Evolutionary conservation across 495 filamentous ascomycete species (phyloP).

Genomic region (Pyrenula aspistea): DNA sequence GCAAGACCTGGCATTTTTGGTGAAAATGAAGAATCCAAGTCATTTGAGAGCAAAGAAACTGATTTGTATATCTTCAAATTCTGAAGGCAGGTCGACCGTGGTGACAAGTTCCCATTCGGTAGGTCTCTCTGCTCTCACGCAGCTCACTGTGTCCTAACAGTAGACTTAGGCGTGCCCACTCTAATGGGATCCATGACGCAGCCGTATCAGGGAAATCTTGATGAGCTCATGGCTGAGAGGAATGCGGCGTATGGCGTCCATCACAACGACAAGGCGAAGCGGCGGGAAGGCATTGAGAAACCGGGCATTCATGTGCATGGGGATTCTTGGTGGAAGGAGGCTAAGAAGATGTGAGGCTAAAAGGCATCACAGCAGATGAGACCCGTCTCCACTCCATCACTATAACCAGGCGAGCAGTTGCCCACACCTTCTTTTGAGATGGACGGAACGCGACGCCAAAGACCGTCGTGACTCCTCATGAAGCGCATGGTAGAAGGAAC

Average conservation of each 20-base stretch:
- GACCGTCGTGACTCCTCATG: too few relatives aligned
- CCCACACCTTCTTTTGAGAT: too few relatives aligned
- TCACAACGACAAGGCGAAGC: constrained; percentile 5
- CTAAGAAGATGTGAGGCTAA: neutral
- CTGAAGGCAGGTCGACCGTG: constrained; percentile 8
- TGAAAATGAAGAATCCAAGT: too few relatives aligned
- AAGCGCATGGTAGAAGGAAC: too few relatives aligned
- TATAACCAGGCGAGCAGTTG: too few relatives aligned
- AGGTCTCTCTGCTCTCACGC: neutral
- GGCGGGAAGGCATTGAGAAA: constrained; percentile 4
- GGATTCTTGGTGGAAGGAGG: constrained; percentile 1
- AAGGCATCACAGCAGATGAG: neutral
- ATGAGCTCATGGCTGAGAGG: constrained; percentile 3
- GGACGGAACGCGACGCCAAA: too few relatives aligned
- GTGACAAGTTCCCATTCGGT: constrained; percentile 4
- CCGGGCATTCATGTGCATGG: constrained; percentile 2
- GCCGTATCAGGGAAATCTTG: constrained; percentile 7
- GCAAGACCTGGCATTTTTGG: constrained; percentile 15
- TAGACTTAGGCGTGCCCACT: constrained; percentile 1
- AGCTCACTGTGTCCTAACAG: neutral
- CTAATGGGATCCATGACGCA: constrained; percentile 7
- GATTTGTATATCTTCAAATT: too few relatives aligned
- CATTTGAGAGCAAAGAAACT: too few relatives aligned
- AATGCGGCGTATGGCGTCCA: constrained; percentile 9
- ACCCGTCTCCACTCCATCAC: neutral